A percentile compares a stretch with the other conserved stretches of the same genome.
Evolutionary conservation across 164 flowering plant genomes (phyloP).

Genomic region (Protea cynaroides): DNA sequence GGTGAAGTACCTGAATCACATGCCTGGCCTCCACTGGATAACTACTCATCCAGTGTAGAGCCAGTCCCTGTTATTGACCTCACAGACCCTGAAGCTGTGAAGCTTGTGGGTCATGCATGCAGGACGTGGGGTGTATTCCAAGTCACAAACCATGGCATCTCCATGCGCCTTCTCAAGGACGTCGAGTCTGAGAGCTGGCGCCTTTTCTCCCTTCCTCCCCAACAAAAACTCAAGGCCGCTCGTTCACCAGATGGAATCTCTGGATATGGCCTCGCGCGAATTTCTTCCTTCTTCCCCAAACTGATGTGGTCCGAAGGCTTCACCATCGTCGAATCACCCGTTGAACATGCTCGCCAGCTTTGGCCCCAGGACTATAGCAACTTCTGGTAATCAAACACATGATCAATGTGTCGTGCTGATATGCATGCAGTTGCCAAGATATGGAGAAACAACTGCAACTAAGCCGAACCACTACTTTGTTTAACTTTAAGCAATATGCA

Average conservation of each 20-base stretch:
- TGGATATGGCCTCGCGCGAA: constrained; percentile 56
- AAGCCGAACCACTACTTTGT: too few species aligned
- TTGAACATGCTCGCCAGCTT: constrained; percentile 37
- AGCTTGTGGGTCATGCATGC: constrained; percentile 35
- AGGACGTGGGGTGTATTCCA: constrained; percentile 52
- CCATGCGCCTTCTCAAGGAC: constrained; percentile 21
- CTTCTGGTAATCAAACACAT: constrained; percentile 1
- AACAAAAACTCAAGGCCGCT: constrained; percentile 34
- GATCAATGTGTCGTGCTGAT: neutral
- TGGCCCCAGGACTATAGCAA: constrained; percentile 36
- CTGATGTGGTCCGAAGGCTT: constrained; percentile 71
- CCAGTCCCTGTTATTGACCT: constrained; percentile 44
- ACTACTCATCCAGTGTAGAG: neutral
- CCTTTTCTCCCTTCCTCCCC: constrained; percentile 42
- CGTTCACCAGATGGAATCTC: constrained; percentile 33
- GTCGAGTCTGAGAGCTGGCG: constrained; percentile 31
- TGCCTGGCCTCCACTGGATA: constrained; percentile 26
- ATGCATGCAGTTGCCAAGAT: constrained; percentile 9
- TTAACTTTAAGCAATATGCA: too few species aligned
- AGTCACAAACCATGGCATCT: constrained; percentile 42
- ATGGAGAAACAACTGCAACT: too few species aligned
- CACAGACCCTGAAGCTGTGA: constrained; percentile 19
- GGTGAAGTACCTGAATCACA: constrained; percentile 44
- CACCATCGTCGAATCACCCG: constrained; percentile 38
- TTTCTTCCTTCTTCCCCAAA: constrained; percentile 40